Conservation (phyloP, 2,329 filamentous ascomycete species). For the Acrocalymma vagum region DNA sequence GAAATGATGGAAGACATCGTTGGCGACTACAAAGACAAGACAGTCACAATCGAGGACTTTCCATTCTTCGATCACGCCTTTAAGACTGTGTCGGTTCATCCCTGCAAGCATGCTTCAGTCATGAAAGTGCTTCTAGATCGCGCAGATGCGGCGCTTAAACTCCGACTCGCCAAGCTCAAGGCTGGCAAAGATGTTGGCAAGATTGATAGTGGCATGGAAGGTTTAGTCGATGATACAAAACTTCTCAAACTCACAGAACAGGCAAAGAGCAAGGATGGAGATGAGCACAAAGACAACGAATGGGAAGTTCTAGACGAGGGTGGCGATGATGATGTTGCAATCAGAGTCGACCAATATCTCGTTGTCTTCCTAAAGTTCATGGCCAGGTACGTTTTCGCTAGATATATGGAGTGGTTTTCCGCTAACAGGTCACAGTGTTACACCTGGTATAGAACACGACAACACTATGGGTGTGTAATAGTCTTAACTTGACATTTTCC, state of each 20-base stretch:
- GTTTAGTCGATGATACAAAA: slow-evolving; percentile 81
- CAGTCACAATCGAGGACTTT: slow-evolving; percentile 96
- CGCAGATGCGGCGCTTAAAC: slow-evolving; percentile 90
- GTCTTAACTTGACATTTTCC: not conserved
- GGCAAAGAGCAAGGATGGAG: slow-evolving; percentile 52
- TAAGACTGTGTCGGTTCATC: slow-evolving; percentile 97
- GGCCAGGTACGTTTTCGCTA: slow-evolving; percentile 49
- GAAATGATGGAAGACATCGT: slow-evolving; percentile 98
- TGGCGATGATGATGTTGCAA: slow-evolving; percentile 78
- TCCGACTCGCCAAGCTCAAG: slow-evolving; percentile 83
- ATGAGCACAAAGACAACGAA: slow-evolving; percentile 58
- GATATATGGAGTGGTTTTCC: slow-evolving; percentile 56
- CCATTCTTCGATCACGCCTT: slow-evolving; percentile 90
- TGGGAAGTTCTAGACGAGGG: slow-evolving; percentile 69
- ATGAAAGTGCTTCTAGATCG: slow-evolving; percentile 98
- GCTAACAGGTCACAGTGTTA: slow-evolving; percentile 77
- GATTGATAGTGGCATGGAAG: slow-evolving; percentile 75
- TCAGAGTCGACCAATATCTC: slow-evolving; percentile 87
- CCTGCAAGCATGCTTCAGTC: slow-evolving; percentile 95
- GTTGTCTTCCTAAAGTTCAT: slow-evolving; percentile 86
- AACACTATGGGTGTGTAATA: slow-evolving; percentile 91
- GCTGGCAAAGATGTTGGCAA: slow-evolving; percentile 64
- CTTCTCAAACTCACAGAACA: slow-evolving; percentile 66
- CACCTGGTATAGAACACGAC: slow-evolving; percentile 96
- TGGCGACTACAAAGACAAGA: slow-evolving; percentile 98